Evolutionary conservation across 2,329 filamentous ascomycete species (phyloP).

Genomic region (Arachnopeziza araneosa): DNA sequence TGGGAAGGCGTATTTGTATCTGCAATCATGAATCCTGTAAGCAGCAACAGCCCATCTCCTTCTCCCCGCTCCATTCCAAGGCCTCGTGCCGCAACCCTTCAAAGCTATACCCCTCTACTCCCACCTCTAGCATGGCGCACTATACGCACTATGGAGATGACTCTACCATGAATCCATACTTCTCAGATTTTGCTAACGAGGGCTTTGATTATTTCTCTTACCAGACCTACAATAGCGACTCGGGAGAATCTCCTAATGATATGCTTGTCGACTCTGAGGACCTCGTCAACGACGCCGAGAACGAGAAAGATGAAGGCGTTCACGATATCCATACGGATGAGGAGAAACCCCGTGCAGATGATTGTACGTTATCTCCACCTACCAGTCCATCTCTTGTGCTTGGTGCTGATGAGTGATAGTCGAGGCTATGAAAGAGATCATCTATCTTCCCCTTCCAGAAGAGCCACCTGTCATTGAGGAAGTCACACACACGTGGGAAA

Average conservation of each 20-base stretch:
- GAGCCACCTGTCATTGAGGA: constrained; percentile 79
- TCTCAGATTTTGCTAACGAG: constrained; percentile 3
- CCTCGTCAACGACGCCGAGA: constrained; percentile 24
- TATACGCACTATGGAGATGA: constrained; percentile 8
- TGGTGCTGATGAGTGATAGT: constrained; percentile 39
- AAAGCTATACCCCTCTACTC: not conserved
- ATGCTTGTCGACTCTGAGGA: constrained; percentile 30
- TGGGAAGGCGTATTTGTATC: constrained; percentile 21
- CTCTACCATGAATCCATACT: not conserved
- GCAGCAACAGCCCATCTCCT: constrained; percentile 1
- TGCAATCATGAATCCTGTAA: constrained; percentile 25
- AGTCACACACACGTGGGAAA: constrained; percentile 75
- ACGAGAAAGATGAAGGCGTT: constrained; percentile 36
- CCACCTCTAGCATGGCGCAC: not conserved
- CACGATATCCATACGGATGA: constrained; percentile 36
- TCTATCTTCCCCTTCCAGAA: constrained; percentile 65
- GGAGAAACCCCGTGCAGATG: constrained; percentile 30
- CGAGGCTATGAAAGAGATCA: constrained; percentile 78
- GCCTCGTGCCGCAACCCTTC: not conserved
- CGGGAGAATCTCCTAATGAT: constrained; percentile 28
- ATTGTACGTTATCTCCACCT: constrained; percentile 28
- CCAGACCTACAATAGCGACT: constrained; percentile 23
- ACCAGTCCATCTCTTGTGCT: not conserved
- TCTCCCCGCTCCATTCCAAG: not conserved
- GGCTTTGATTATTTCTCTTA: not conserved